Conservation (phyloP, 345 rosid genomes). For the Pseudoturritis turrita region DNA sequence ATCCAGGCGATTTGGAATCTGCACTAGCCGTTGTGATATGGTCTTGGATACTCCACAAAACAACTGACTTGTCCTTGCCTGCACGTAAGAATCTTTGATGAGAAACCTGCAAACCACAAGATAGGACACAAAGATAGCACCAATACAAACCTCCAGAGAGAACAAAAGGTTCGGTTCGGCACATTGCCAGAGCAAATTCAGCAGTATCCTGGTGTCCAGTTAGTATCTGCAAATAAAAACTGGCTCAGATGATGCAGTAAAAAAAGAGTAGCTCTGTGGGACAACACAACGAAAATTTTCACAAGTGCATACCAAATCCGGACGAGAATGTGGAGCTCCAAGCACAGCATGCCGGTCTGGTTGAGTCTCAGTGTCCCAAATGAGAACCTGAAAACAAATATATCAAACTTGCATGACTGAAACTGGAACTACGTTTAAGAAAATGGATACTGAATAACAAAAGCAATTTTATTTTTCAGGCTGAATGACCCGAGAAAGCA, state of each 20-base stretch:
- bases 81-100: constrained; percentile 23
- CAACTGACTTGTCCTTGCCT: constrained; percentile 92
- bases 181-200: constrained; percentile 97
- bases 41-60: constrained; percentile 94
- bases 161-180: constrained; percentile 86
- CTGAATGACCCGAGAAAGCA: neutral
- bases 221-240: constrained; percentile 52
- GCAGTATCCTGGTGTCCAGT: constrained; percentile 95
- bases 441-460: neutral
- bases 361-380: constrained; percentile 94
- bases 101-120: constrained; percentile 10
- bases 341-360: constrained; percentile 88
- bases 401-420: constrained; percentile 4
- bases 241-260: constrained; percentile 15
- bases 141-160: constrained; percentile 79
- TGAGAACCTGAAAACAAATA: constrained; percentile 61
- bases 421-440: neutral
- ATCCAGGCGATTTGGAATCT: constrained; percentile 52
- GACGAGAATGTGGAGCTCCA: constrained; percentile 84
- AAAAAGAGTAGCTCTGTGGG: neutral
- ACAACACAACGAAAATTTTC: neutral
- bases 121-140: neutral
- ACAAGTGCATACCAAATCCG: constrained; percentile 66
- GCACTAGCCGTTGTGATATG: constrained; percentile 55
- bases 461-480: neutral